phyloP scores from a whole-genome alignment of 305 asterid species.

The Fraxinus baroniana region DNA sequence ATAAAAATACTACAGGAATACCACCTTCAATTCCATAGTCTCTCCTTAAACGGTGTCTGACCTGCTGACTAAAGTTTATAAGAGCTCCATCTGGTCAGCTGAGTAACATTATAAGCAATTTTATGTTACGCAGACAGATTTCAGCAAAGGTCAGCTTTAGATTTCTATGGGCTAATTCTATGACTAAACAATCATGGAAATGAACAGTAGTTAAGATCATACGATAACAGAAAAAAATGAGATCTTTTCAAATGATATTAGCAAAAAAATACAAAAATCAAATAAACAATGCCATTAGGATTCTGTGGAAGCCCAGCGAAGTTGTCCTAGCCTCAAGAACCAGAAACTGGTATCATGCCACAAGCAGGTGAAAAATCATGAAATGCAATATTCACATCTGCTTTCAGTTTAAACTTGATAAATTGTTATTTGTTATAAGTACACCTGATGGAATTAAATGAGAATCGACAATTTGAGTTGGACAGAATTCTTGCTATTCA shows the following conservation, averaged over 20 bases:
- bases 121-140: slow-evolving; percentile 1
- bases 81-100: slow-evolving; percentile 26
- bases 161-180: background rate
- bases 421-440: background rate
- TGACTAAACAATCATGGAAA: slow-evolving; percentile 7
- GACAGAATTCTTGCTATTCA: background rate
- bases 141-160: slow-evolving; percentile 7
- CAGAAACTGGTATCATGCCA: background rate
- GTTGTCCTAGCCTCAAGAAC: background rate
- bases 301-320: slow-evolving; percentile 5
- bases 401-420: background rate
- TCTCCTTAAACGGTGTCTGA: slow-evolving; percentile 80
- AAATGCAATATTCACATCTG: background rate
- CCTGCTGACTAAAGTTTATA: slow-evolving; percentile 47
- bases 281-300: slow-evolving; percentile 1
- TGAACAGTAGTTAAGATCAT: background rate
- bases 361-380: background rate
- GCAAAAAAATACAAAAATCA: background rate
- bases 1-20: slow-evolving; percentile 88
- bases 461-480: background rate
- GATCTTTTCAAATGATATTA: too few relatives aligned
- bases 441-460: background rate
- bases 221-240: too few relatives aligned
- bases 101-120: slow-evolving; percentile 3
- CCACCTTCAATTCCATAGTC: slow-evolving; percentile 92